Conservation (phyloP, 768 basidiomycete genomes). For the Nidularia sp. region DNA sequence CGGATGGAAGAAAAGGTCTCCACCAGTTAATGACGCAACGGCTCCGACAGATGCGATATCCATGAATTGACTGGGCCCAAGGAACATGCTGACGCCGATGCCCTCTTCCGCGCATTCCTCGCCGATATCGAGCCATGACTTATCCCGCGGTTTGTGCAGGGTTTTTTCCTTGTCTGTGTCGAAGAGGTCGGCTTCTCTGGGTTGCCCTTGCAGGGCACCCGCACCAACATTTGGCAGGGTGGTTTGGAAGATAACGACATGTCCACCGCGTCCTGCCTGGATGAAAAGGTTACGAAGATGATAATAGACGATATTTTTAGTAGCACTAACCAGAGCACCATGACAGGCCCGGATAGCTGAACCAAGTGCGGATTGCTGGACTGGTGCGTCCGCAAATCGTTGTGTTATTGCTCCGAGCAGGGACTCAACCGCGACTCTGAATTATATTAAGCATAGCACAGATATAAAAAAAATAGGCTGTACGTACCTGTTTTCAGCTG, state of each 20-base stretch:
- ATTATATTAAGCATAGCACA: background rate
- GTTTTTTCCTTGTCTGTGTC: conserved; percentile 85
- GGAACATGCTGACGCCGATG: conserved; percentile 85
- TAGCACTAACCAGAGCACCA: conserved; percentile 58
- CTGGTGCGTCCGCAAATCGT: conserved; percentile 47
- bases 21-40: conserved; percentile 75
- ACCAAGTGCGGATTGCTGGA: conserved; percentile 65
- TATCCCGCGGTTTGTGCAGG: conserved; percentile 75
- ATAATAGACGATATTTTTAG: background rate
- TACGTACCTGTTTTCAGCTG: conserved; percentile 63
- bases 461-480: background rate
- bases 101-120: conserved; percentile 89
- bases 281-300: conserved; percentile 4
- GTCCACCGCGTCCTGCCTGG: conserved; percentile 70
- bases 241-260: conserved; percentile 68
- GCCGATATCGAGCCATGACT: conserved; percentile 76
- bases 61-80: conserved; percentile 74
- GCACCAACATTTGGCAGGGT: conserved; percentile 67
- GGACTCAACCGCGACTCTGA: conserved; percentile 58
- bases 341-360: conserved; percentile 71
- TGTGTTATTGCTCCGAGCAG: conserved; percentile 64
- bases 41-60: conserved; percentile 87
- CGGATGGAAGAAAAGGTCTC: conserved; percentile 89
- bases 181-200: conserved; percentile 62
- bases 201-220: conserved; percentile 58